A percentile compares a stretch with the other conserved stretches of the same genome.
These are phyloP conservation scores for Wickerhamiella pararugosa DNA, from an alignment of 1,139 yeast genomes.

Conservation along the genomic window DNA sequence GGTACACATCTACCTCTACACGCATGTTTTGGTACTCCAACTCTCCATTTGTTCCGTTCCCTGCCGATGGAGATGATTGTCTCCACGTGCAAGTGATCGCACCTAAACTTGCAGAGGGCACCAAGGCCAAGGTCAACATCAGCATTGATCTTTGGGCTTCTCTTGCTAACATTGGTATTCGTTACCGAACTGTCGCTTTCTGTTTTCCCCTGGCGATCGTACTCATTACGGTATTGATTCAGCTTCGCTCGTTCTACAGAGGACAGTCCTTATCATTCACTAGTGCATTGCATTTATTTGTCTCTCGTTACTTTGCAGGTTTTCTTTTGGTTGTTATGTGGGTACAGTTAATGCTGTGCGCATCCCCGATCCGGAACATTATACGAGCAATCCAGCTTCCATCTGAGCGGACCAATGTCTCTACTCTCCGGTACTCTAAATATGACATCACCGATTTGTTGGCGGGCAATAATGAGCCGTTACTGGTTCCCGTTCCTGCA, in stretches of 20 bases:
- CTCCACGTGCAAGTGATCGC: slow-evolving; percentile 25
- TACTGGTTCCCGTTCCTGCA: slow-evolving; percentile 12
- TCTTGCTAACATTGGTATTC: slow-evolving; percentile 23
- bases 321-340: slow-evolving; percentile 10
- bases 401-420: slow-evolving; percentile 12
- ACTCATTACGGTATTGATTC: slow-evolving; percentile 16
- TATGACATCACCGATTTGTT: slow-evolving; percentile 15
- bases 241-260: slow-evolving; percentile 15
- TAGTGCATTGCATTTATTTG: slow-evolving; percentile 31
- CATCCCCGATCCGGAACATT: slow-evolving; percentile 11
- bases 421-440: slow-evolving; percentile 8
- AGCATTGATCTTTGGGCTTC: slow-evolving; percentile 24
- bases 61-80: slow-evolving; percentile 8
- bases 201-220: slow-evolving; percentile 23
- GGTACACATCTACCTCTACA: slow-evolving; percentile 11
- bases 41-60: slow-evolving; percentile 61
- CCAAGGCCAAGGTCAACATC: slow-evolving; percentile 14
- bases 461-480: slow-evolving; percentile 12
- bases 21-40: slow-evolving; percentile 46
- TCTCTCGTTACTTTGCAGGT: slow-evolving; percentile 12
- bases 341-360: slow-evolving; percentile 15
- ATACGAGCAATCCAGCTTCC: slow-evolving; percentile 17
- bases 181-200: slow-evolving; percentile 24
- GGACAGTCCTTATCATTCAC: slow-evolving; percentile 37
- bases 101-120: slow-evolving; percentile 10